Evolutionary conservation across 148 eudicot genomes (phyloP), one percentile per base, ranked within the genome.

Genomic region (Diospyros kaki): DNA sequence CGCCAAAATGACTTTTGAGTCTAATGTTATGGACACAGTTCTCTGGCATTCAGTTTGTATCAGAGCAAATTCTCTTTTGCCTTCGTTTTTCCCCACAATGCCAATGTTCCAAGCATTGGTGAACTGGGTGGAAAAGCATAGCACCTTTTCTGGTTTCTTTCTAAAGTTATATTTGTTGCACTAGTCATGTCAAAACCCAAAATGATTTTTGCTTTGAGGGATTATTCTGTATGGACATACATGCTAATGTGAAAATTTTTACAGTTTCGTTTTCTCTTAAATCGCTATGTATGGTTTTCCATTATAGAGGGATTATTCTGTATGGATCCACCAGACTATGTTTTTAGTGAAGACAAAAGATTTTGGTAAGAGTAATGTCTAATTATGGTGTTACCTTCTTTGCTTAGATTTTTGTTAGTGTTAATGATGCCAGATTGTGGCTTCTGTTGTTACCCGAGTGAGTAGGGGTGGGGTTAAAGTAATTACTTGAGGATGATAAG

Each of bases 1-100:
- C 62, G 14, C 52, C 40, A 61, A 73, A 39, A 39, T 48, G 40
- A 12, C 75, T 28, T 72, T 60, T 50, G 68, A 9, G 46, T 73
- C 38, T 14, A 45, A 46, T 38, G 38, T 28, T 43, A 45, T 60
- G 44, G 11, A 73, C 38, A 50, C 9, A 41, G 3, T 40, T 62
- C 68, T 15, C 46, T 62, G 13, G 5, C 48, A 62, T 58, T 40
- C 46, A 48, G 10, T 46, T 10, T 39, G 38, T 40, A 18, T 66
- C 5, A 38, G 75, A 61, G 40, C 60, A 28, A 46, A 46, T 38
- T 7, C 3, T 15, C 59, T 5, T 60, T 72, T 13, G 44, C 14
- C 14, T 72, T 55, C 38, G 38, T 63, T 7, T 39, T 63, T 10
- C 9, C 13, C 48, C 5, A 8, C n/a, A 15, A 3, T n/a, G 28